A percentile compares a stretch with the other conserved stretches of the same genome.
phyloP scores from a whole-genome alignment of 2,329 filamentous ascomycete genomes.

The Hansfordia pulvinata region DNA sequence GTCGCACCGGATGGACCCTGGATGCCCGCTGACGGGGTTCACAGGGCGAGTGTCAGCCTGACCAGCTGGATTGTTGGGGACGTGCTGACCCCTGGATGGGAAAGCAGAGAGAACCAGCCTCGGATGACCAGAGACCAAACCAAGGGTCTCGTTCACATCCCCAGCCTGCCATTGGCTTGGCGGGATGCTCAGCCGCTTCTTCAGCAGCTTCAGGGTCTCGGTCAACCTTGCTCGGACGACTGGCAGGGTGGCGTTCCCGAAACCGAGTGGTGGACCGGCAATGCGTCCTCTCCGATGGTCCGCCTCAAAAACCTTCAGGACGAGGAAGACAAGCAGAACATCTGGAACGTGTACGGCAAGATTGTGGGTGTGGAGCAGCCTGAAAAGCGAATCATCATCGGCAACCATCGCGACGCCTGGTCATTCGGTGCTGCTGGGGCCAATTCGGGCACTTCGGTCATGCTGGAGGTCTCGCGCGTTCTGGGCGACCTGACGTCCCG shows the following conservation, averaged over 20 bases:
- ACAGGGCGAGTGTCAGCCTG: slow-evolving; percentile 68
- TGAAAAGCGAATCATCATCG: slow-evolving; percentile 75
- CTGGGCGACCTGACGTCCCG: slow-evolving; percentile 64
- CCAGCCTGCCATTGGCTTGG: slow-evolving; percentile 83
- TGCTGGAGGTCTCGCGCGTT: slow-evolving; percentile 78
- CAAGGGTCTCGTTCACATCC: slow-evolving; percentile 64
- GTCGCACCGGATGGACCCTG: slow-evolving; percentile 65
- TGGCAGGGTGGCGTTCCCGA: slow-evolving; percentile 73
- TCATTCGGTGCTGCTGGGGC: slow-evolving; percentile 78
- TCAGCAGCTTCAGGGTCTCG: slow-evolving; percentile 61
- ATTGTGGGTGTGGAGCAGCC: slow-evolving; percentile 75
- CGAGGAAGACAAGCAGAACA: slow-evolving; percentile 65
- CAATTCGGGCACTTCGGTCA: slow-evolving; percentile 76
- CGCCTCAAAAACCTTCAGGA: slow-evolving; percentile 79
- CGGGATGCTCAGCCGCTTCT: slow-evolving; percentile 73
- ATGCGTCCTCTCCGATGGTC: slow-evolving; percentile 60
- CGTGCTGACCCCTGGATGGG: slow-evolving; percentile 80
- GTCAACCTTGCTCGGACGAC: slow-evolving; percentile 49
- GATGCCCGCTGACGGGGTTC: slow-evolving; percentile 71
- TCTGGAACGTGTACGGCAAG: slow-evolving; percentile 83
- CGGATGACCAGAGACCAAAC: slow-evolving; percentile 59
- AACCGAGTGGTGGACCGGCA: slow-evolving; percentile 78
- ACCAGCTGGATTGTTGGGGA: slow-evolving; percentile 80
- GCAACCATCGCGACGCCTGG: slow-evolving; percentile 90
- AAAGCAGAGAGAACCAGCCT: slow-evolving; percentile 51